Evolutionary conservation across 805 yeast genomes (phyloP).

Genomic region (Wickerhamiella bombiphila): DNA sequence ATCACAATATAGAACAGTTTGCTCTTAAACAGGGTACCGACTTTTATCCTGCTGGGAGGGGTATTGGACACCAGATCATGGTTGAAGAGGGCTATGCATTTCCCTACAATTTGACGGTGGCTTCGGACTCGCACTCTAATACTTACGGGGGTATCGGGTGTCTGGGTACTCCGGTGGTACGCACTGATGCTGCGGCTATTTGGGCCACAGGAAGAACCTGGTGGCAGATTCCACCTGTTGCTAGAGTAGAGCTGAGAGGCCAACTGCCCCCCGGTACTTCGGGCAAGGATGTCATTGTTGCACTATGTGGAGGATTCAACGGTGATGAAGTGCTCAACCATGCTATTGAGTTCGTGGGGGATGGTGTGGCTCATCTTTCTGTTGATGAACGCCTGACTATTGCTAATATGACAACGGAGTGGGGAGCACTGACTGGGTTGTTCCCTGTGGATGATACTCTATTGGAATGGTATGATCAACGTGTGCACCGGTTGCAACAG

Average conservation of each 20-base stretch:
- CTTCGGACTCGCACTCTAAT: conserved; percentile 94
- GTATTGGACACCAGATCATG: conserved; percentile 98
- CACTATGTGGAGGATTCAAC: conserved; percentile 84
- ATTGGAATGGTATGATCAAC: conserved; percentile 59
- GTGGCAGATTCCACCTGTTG: conserved; percentile 99
- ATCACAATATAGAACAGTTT: conserved; percentile 74
- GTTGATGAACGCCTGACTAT: conserved; percentile 44
- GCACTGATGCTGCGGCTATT: conserved; percentile 97
- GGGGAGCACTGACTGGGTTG: conserved; percentile 96
- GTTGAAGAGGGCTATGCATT: conserved; percentile 98
- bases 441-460: conserved; percentile 87
- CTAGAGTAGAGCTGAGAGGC: conserved; percentile 77
- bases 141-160: conserved; percentile 96
- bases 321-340: conserved; percentile 79
- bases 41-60: conserved; percentile 97
- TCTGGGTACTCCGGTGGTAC: conserved; percentile 91
- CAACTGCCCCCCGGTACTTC: conserved; percentile 72
- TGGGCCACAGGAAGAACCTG: conserved; percentile 99
- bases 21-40: conserved; percentile 86
- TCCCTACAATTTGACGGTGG: conserved; percentile 85
- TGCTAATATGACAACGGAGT: conserved; percentile 85
- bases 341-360: conserved; percentile 26
- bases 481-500: conserved; percentile 43
- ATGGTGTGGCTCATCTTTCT: conserved; percentile 18
- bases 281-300: conserved; percentile 94